phyloP scores from a whole-genome alignment of 2,329 filamentous ascomycete genomes.

The Neurospora sp. region DNA sequence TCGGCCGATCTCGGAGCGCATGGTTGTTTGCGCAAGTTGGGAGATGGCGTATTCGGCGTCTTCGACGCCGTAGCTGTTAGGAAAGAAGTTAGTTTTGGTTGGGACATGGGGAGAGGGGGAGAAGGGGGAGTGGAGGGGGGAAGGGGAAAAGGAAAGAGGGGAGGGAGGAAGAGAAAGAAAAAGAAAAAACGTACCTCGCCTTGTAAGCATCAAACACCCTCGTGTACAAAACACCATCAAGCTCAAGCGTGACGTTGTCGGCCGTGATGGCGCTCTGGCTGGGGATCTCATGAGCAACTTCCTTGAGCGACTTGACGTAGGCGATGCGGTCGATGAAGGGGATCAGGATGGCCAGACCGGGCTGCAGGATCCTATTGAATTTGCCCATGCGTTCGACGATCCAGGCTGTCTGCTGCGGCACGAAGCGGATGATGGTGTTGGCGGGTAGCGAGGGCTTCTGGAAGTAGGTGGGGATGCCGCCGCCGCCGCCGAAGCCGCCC shows the following conservation, averaged over 20 bases:
- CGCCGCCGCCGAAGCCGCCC: constrained; percentile 20
- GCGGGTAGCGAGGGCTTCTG: constrained; percentile 65
- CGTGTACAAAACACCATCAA: constrained; percentile 93
- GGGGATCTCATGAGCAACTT: constrained; percentile 91
- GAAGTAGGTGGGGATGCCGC: constrained; percentile 65
- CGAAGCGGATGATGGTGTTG: constrained; percentile 92
- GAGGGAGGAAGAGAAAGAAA: neutral
- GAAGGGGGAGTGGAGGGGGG: neutral
- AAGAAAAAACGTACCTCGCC: constrained; percentile 55
- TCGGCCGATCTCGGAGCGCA: constrained; percentile 97
- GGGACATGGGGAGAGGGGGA: neutral
- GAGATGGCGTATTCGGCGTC: constrained; percentile 98
- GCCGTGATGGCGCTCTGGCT: constrained; percentile 97
- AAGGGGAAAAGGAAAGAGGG: neutral
- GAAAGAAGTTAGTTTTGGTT: neutral
- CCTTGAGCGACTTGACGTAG: constrained; percentile 96
- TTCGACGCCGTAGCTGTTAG: constrained; percentile 81
- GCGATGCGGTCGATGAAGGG: constrained; percentile 92
- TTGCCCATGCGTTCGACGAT: constrained; percentile 99
- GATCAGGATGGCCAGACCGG: constrained; percentile 78
- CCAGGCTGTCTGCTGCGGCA: constrained; percentile 99
- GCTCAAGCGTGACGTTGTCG: constrained; percentile 93
- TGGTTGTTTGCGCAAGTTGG: constrained; percentile 94
- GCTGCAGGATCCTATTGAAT: constrained; percentile 87
- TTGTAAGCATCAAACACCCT: constrained; percentile 97